Percentiles rank a stretch among this genome's conserved stretches.
Conservation (phyloP, 106 monocot species). For the Apostasia ramifera region DNA sequence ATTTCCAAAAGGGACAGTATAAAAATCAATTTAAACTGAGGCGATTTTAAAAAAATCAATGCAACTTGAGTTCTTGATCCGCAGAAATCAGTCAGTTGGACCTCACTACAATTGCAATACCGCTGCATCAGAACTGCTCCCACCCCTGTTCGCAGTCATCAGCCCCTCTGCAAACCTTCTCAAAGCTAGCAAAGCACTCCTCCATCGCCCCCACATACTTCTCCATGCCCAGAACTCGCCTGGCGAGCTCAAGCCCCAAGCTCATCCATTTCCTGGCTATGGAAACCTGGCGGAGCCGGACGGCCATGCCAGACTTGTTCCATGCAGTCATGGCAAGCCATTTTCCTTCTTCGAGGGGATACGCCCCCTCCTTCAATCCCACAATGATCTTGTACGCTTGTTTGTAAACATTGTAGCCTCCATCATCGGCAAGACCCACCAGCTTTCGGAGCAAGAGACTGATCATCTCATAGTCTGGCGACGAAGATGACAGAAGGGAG, state of each 20-base stretch:
- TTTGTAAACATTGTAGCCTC: constrained; percentile 38
- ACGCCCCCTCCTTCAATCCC: constrained; percentile 67
- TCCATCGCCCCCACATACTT: constrained; percentile 54
- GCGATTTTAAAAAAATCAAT: no score
- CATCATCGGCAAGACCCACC: constrained; percentile 33
- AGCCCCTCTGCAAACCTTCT: constrained; percentile 23
- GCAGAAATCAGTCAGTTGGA: no score
- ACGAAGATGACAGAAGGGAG: constrained; percentile 43
- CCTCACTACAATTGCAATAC: no score
- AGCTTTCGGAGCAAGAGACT: constrained; percentile 53
- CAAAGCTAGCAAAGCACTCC: constrained; percentile 45
- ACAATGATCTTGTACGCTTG: constrained; percentile 86
- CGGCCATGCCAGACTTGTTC: constrained; percentile 61
- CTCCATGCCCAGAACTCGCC: constrained; percentile 56
- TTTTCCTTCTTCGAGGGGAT: constrained; percentile 77
- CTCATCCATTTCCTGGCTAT: constrained; percentile 86
- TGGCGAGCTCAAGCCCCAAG: constrained; percentile 70
- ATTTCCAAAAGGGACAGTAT: no score
- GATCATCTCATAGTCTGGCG: constrained; percentile 59
- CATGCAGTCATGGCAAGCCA: constrained; percentile 90
- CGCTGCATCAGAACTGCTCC: no score
- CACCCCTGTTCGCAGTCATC: no score
- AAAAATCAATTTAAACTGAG: no score
- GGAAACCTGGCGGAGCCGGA: constrained; percentile 42
- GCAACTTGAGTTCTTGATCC: no score